Conservation (phyloP, 768 basidiomycete species). For the Coprinellus micaceus region DNA sequence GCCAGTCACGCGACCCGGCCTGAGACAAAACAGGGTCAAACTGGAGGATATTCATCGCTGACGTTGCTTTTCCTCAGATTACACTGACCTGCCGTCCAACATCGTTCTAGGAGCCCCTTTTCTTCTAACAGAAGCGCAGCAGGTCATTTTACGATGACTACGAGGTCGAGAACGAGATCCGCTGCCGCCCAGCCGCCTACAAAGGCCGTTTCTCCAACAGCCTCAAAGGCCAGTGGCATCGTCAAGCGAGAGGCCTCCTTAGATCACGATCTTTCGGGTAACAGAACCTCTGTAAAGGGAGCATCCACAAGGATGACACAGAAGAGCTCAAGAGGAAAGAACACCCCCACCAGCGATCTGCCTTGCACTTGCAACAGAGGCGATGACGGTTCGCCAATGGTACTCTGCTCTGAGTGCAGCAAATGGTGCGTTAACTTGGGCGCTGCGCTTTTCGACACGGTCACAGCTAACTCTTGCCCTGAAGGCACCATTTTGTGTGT, state of each 20-base stretch:
- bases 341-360: constrained; percentile 36
- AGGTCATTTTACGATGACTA: constrained; percentile 35
- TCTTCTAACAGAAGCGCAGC: too few relatives aligned
- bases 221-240: constrained; percentile 8
- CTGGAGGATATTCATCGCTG: not conserved
- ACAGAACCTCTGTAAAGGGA: constrained; percentile 22
- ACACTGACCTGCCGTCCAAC: too few relatives aligned
- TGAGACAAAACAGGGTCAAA: not conserved
- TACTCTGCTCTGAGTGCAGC: constrained; percentile 64
- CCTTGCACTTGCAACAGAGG: constrained; percentile 65
- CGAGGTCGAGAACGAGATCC: constrained; percentile 44
- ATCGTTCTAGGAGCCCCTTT: too few relatives aligned
- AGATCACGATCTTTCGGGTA: constrained; percentile 10
- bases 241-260: constrained; percentile 7
- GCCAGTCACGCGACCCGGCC: not conserved
- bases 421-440: constrained; percentile 54
- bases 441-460: not conserved
- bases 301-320: too few relatives aligned
- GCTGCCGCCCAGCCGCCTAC: constrained; percentile 20
- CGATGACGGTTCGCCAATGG: constrained; percentile 82
- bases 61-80: not conserved
- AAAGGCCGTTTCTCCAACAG: constrained; percentile 8
- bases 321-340: too few relatives aligned
- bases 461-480: constrained; percentile 8
- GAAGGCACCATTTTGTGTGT: constrained; percentile 89